phyloP scores from a whole-genome alignment of 805 yeast genomes.

The Priceomyces castillae region DNA sequence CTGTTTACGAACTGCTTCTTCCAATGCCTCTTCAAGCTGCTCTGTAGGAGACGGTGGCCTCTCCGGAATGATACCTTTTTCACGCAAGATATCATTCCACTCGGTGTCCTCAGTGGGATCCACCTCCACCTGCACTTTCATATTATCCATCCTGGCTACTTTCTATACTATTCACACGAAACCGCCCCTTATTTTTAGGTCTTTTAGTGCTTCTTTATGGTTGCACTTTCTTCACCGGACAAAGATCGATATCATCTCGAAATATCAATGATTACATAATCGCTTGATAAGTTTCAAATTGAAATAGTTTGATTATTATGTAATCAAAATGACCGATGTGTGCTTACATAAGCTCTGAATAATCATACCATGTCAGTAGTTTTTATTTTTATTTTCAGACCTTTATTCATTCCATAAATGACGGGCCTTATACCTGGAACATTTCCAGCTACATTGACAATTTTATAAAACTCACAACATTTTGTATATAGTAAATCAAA shows the following conservation, averaged over 20 bases:
- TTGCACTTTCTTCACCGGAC: too few species aligned
- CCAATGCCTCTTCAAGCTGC: constrained; percentile 82
- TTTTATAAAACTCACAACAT: too few species aligned
- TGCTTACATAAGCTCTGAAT: too few species aligned
- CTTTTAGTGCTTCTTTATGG: background rate
- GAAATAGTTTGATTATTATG: too few species aligned
- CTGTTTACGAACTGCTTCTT: constrained; percentile 74
- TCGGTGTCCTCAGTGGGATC: constrained; percentile 97
- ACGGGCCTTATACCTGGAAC: background rate
- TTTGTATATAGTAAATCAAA: background rate
- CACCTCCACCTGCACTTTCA: constrained; percentile 77
- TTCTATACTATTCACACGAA: background rate
- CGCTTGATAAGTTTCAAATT: too few species aligned
- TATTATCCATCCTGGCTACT: constrained; percentile 11
- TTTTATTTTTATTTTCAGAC: too few species aligned
- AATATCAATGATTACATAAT: too few species aligned
- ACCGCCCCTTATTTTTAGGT: background rate
- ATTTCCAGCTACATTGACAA: background rate
- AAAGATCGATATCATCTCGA: too few species aligned
- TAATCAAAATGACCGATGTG: too few species aligned
- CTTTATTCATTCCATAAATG: too few species aligned
- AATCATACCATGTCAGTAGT: too few species aligned
- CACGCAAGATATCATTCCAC: constrained; percentile 94
- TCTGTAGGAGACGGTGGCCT: constrained; percentile 86
- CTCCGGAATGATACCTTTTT: constrained; percentile 89